phyloP scores from a whole-genome alignment of 2,329 filamentous ascomycete genomes.

The Pseudogymnoascus sp. region DNA sequence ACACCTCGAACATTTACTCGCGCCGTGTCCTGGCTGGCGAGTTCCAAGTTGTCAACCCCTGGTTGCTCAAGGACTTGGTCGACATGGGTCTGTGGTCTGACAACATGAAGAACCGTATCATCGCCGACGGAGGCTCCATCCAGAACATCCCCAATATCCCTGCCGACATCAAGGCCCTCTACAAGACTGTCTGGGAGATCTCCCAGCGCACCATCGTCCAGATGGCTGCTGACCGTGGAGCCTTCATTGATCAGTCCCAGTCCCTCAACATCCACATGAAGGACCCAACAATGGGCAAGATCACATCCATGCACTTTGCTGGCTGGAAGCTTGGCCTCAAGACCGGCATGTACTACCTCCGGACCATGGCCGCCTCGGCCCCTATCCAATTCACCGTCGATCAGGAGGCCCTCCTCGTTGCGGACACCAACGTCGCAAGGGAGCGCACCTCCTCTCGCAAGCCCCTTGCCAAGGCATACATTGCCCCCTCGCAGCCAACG shows the following conservation, averaged over 20 bases:
- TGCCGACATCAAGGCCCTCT: slow-evolving; percentile 87
- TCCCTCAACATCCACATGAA: slow-evolving; percentile 99
- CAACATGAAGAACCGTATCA: slow-evolving; percentile 99
- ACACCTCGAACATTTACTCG: slow-evolving; percentile 99
- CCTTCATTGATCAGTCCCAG: slow-evolving; percentile 98
- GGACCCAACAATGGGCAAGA: slow-evolving; percentile 99
- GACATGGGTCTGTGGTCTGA: slow-evolving; percentile 98
- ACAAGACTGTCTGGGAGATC: slow-evolving; percentile 99
- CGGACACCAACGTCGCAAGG: slow-evolving; percentile 69
- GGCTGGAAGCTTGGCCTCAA: slow-evolving; percentile 99
- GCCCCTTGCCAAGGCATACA: slow-evolving; percentile 42
- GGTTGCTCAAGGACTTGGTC: slow-evolving; percentile 95
- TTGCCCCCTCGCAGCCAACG: slow-evolving; percentile 41
- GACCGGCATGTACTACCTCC: slow-evolving; percentile 99
- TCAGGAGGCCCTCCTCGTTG: slow-evolving; percentile 84
- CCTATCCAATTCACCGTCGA: slow-evolving; percentile 99
- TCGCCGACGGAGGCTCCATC: slow-evolving; percentile 89
- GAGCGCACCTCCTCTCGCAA: slow-evolving; percentile 62
- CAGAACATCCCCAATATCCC: slow-evolving; percentile 97
- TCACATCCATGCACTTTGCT: slow-evolving; percentile 98
- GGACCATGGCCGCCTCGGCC: slow-evolving; percentile 91
- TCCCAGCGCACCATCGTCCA: slow-evolving; percentile 91
- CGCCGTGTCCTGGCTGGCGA: slow-evolving; percentile 95
- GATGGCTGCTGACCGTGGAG: slow-evolving; percentile 97
- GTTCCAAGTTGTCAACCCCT: slow-evolving; percentile 99